phyloP scores from a whole-genome alignment of 768 basidiomycete genomes.

The Udeniomyces megalosporus region DNA sequence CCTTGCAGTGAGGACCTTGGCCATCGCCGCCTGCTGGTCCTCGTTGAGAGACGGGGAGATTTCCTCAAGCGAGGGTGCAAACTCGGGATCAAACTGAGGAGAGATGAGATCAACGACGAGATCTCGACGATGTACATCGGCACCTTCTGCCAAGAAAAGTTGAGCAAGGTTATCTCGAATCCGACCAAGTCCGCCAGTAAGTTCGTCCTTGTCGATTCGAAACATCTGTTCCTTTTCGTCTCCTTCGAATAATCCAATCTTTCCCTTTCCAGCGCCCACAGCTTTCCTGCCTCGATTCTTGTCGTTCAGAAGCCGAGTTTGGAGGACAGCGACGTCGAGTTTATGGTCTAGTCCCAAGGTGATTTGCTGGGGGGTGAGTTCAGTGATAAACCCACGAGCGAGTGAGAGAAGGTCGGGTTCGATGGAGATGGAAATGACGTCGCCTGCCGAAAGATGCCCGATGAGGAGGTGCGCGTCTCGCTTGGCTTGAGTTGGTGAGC shows the following conservation, averaged over 20 bases:
- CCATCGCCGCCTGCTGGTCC: conserved; percentile 55
- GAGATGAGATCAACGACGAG: conserved; percentile 65
- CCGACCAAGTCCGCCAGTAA: conserved; percentile 67
- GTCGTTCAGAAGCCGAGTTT: conserved; percentile 16
- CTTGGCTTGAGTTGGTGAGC: conserved; percentile 6
- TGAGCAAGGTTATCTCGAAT: conserved; percentile 81
- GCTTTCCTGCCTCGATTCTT: not conserved
- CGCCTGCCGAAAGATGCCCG: conserved; percentile 61
- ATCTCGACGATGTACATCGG: conserved; percentile 46
- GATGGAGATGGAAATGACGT: conserved; percentile 72
- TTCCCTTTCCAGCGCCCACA: not conserved
- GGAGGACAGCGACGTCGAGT: conserved; percentile 40
- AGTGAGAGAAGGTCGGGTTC: conserved; percentile 74
- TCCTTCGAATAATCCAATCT: conserved; percentile 17
- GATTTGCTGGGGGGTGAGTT: conserved; percentile 47
- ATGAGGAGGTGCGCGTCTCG: conserved; percentile 40
- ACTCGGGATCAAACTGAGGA: conserved; percentile 44
- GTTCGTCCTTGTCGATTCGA: conserved; percentile 86
- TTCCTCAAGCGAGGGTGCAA: conserved; percentile 19
- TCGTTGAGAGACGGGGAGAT: conserved; percentile 41
- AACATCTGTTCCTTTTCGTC: conserved; percentile 35
- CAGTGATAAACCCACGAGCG: conserved; percentile 64
- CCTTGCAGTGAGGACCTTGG: conserved; percentile 54
- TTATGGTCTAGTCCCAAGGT: conserved; percentile 70
- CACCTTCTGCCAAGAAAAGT: conserved; percentile 54